Evolutionary conservation across 2,329 filamentous ascomycete species (phyloP).

Genomic region (Whalleya microplaca): DNA sequence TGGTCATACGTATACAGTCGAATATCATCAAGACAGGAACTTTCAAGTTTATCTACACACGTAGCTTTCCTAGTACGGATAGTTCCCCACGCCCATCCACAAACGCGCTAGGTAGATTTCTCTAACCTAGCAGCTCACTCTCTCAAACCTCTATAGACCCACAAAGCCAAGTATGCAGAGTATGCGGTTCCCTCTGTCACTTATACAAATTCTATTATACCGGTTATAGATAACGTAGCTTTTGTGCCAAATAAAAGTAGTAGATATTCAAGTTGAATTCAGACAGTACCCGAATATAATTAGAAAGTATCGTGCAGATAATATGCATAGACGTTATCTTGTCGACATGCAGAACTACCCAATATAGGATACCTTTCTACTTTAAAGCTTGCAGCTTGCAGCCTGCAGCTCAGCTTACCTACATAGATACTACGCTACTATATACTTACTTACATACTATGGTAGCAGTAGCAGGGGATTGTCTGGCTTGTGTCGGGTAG

Average conservation of each 20-base stretch:
- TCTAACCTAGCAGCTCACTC: not conserved
- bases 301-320: too few relatives aligned
- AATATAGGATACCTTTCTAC: too few relatives aligned
- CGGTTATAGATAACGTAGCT: too few relatives aligned
- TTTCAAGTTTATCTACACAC: not conserved
- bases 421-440: not conserved
- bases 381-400: too few relatives aligned
- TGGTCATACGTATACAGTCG: not conserved
- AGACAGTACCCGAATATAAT: too few relatives aligned
- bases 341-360: not conserved
- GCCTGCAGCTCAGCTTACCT: not conserved
- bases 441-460: not conserved
- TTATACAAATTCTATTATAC: not conserved
- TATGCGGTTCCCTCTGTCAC: not conserved
- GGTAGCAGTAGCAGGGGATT: constrained; percentile 22
- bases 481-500: constrained; percentile 22
- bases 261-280: too few relatives aligned
- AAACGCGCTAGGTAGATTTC: not conserved
- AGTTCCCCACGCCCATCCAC: not conserved
- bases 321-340: too few relatives aligned
- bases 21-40: not conserved
- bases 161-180: not conserved
- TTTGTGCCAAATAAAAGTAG: too few relatives aligned
- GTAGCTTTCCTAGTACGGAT: not conserved
- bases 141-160: not conserved